These are phyloP conservation scores for Prunella vulgaris DNA, from an alignment of 257 asterid species.

Conservation along the genomic window DNA sequence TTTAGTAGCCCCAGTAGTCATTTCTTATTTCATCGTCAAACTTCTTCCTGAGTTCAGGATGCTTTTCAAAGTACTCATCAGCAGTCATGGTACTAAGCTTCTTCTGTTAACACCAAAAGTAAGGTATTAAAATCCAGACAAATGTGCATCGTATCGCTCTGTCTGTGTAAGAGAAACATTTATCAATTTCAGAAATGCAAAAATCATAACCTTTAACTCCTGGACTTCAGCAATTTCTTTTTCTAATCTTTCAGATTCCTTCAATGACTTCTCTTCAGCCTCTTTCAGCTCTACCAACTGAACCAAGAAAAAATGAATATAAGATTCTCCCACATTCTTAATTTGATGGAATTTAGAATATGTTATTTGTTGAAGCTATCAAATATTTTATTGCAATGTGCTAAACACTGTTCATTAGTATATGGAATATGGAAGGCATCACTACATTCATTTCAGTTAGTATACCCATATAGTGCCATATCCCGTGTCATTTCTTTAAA, in stretches of 20 bases:
- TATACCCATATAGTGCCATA: not conserved
- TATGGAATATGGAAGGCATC: no score
- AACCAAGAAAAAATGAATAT: slow-evolving; percentile 12
- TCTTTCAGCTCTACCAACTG: slow-evolving; percentile 95
- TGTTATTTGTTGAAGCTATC: no score
- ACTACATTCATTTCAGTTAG: not conserved
- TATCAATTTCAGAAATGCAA: not conserved
- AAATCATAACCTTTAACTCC: slow-evolving; percentile 62
- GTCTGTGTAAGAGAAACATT: not conserved
- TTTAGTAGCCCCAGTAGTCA: slow-evolving; percentile 60
- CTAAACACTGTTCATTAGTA: no score
- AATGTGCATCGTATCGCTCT: not conserved
- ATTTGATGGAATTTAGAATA: not conserved
- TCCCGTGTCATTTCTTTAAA: not conserved
- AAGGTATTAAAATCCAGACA: slow-evolving; percentile 19
- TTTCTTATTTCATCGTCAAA: slow-evolving; percentile 61
- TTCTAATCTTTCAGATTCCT: slow-evolving; percentile 83
- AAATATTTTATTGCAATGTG: no score
- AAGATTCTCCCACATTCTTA: slow-evolving; percentile 14
- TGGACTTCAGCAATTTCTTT: slow-evolving; percentile 86
- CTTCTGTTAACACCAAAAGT: slow-evolving; percentile 44
- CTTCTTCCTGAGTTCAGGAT: slow-evolving; percentile 86
- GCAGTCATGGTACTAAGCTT: slow-evolving; percentile 95
- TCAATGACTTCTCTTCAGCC: slow-evolving; percentile 66
- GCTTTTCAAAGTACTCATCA: slow-evolving; percentile 89